Conservation (phyloP, 345 rosid species). For the Eucalyptus grandis region DNA sequence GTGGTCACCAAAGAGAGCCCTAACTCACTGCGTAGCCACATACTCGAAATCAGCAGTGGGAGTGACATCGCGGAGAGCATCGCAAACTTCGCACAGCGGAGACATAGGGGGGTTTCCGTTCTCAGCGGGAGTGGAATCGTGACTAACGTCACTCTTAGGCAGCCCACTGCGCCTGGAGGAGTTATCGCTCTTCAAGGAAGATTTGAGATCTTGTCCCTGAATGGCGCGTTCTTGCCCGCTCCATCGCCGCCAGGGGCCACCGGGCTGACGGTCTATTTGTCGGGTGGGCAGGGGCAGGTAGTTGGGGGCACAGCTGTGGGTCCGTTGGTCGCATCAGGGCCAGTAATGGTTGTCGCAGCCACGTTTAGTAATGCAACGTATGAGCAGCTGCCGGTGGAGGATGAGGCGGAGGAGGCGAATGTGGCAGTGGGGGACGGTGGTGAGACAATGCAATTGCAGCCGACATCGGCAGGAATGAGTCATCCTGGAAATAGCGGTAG, state of each 20-base stretch:
- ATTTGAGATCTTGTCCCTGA: slow-evolving; percentile 79
- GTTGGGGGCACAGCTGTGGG: slow-evolving; percentile 78
- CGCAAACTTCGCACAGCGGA: slow-evolving; percentile 47
- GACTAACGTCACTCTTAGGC: slow-evolving; percentile 63
- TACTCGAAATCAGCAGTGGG: slow-evolving; percentile 67
- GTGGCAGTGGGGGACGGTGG: background rate
- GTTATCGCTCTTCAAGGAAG: slow-evolving; percentile 64
- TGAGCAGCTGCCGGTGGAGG: slow-evolving; percentile 70
- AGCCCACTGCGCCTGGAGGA: slow-evolving; percentile 64
- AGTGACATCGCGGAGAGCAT: slow-evolving; percentile 63
- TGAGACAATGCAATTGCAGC: slow-evolving; percentile 17
- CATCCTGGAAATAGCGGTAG: background rate
- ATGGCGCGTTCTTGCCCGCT: slow-evolving; percentile 64
- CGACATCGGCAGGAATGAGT: background rate
- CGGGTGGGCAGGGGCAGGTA: slow-evolving; percentile 88
- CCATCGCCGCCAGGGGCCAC: slow-evolving; percentile 77
- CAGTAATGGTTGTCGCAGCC: slow-evolving; percentile 80
- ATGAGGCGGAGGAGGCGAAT: slow-evolving; percentile 16
- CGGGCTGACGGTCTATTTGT: slow-evolving; percentile 60
- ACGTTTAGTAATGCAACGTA: slow-evolving; percentile 73
- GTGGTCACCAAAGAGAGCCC: slow-evolving; percentile 84
- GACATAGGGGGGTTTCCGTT: slow-evolving; percentile 71
- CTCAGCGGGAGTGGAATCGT: slow-evolving; percentile 79
- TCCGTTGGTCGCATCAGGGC: slow-evolving; percentile 64
- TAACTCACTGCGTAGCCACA: slow-evolving; percentile 75